Evolutionary conservation across 148 eudicot genomes (phyloP).

Genomic region (Vaccinium vitisidaea): DNA sequence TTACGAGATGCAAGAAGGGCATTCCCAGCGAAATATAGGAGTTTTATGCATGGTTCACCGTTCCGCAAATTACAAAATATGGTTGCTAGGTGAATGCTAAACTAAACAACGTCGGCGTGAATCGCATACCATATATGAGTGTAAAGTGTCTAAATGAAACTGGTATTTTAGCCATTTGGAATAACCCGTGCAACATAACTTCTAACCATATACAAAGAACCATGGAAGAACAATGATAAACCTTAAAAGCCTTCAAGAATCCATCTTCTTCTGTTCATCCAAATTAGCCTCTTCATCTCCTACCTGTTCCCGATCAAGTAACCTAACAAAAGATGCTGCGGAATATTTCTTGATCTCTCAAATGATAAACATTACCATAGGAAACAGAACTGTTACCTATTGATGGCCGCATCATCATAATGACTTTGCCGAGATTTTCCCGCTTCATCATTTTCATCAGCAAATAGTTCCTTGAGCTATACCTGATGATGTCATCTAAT

Average conservation of each 20-base stretch:
- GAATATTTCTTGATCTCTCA: not conserved
- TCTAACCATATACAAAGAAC: not conserved
- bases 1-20: not conserved
- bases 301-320: constrained; percentile 85
- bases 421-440: constrained; percentile 93
- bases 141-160: not conserved
- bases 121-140: not conserved
- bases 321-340: constrained; percentile 37
- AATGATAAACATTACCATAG: not conserved
- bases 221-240: constrained; percentile 18
- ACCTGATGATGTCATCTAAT: constrained; percentile 93
- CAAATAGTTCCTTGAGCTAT: constrained; percentile 94
- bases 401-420: constrained; percentile 95
- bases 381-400: constrained; percentile 43
- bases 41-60: not conserved
- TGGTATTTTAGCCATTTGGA: not conserved
- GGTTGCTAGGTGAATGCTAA: not conserved
- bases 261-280: constrained; percentile 92
- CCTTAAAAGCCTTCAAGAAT: constrained; percentile 95
- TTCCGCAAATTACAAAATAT: not conserved
- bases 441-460: constrained; percentile 92
- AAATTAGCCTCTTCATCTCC: constrained; percentile 76
- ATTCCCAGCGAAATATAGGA: not conserved
- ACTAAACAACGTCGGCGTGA: not conserved
- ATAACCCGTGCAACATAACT: not conserved